These are phyloP conservation scores for Aurifilum marmelostoma DNA, from an alignment of 2,329 filamentous ascomycete genomes.

Conservation along the genomic window DNA sequence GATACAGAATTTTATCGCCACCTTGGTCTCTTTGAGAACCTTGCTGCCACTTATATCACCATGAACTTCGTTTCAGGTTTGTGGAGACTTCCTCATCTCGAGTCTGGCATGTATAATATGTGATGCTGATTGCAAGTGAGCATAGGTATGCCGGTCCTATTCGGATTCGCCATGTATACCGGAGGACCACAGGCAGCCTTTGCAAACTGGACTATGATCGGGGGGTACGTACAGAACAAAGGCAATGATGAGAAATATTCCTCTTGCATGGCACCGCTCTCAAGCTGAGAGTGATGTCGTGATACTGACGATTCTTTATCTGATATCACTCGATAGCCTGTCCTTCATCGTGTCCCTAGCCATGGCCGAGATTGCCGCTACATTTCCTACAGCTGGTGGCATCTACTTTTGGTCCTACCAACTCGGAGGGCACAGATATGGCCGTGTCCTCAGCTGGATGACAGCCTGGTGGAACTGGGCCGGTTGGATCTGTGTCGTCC, in stretches of 20 bases:
- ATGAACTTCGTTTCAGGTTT: slow-evolving; percentile 42
- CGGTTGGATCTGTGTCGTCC: slow-evolving; percentile 42
- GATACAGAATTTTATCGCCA: slow-evolving; percentile 38
- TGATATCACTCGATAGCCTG: slow-evolving; percentile 28
- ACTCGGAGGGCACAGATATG: slow-evolving; percentile 41
- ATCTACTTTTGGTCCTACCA: slow-evolving; percentile 45
- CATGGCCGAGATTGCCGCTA: slow-evolving; percentile 43
- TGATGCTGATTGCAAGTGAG: not conserved
- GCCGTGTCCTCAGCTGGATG: slow-evolving; percentile 45
- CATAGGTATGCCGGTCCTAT: slow-evolving; percentile 44
- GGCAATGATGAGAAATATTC: not conserved
- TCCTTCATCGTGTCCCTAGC: slow-evolving; percentile 41
- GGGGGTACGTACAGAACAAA: slow-evolving; percentile 31
- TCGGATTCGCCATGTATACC: slow-evolving; percentile 44
- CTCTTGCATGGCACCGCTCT: not conserved
- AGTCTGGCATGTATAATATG: not conserved
- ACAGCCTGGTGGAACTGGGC: slow-evolving; percentile 47
- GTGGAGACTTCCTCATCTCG: not conserved
- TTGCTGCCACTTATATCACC: slow-evolving; percentile 41
- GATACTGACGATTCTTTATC: not conserved
- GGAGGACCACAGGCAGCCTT: slow-evolving; percentile 44
- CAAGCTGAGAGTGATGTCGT: not conserved
- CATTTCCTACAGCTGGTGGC: slow-evolving; percentile 42
- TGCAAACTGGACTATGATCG: slow-evolving; percentile 44
- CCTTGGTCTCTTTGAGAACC: slow-evolving; percentile 43